Percentiles rank a stretch among this genome's conserved stretches.
Evolutionary conservation across 2,329 filamentous ascomycete genomes (phyloP).

Genomic region (Pseudogymnoascus sp.): DNA sequence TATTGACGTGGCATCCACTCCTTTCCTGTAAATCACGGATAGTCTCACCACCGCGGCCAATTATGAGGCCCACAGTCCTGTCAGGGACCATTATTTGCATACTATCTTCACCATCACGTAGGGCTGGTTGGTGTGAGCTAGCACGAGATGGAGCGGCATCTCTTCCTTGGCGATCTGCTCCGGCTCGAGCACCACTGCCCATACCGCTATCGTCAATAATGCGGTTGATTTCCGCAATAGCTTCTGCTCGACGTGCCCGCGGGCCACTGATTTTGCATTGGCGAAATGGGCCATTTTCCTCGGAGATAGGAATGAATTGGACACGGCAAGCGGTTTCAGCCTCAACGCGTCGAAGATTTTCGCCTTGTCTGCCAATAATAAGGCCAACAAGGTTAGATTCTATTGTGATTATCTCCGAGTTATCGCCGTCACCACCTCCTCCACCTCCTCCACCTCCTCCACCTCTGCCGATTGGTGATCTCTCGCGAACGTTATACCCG

Average conservation of each 20-base stretch:
- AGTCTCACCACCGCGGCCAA: constrained; percentile 86
- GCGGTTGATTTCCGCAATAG: constrained; percentile 73
- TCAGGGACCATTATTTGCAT: constrained; percentile 93
- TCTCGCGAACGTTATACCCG: constrained; percentile 39
- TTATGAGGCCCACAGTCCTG: constrained; percentile 84
- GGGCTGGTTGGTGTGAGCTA: constrained; percentile 36
- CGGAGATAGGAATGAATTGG: constrained; percentile 73
- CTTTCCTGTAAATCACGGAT: constrained; percentile 87
- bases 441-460: constrained; percentile 30
- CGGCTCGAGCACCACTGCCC: constrained; percentile 40
- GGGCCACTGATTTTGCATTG: constrained; percentile 80
- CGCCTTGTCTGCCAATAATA: constrained; percentile 83
- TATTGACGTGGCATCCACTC: constrained; percentile 92
- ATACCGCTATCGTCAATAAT: constrained; percentile 82
- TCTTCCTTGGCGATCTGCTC: constrained; percentile 31
- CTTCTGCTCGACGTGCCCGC: constrained; percentile 61
- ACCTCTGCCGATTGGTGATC: constrained; percentile 46
- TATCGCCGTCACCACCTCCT: constrained; percentile 47
- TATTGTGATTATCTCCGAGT: constrained; percentile 73
- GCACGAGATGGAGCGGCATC: constrained; percentile 25
- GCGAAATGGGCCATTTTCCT: constrained; percentile 61
- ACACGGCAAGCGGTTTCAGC: constrained; percentile 73
- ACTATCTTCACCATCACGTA: constrained; percentile 73
- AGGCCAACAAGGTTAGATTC: constrained; percentile 80
- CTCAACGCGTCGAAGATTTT: constrained; percentile 81